Percentiles rank a stretch among this genome's conserved stretches.
These are phyloP conservation scores for Russula brevipes DNA, from an alignment of 768 basidiomycete species.

Conservation along the genomic window DNA sequence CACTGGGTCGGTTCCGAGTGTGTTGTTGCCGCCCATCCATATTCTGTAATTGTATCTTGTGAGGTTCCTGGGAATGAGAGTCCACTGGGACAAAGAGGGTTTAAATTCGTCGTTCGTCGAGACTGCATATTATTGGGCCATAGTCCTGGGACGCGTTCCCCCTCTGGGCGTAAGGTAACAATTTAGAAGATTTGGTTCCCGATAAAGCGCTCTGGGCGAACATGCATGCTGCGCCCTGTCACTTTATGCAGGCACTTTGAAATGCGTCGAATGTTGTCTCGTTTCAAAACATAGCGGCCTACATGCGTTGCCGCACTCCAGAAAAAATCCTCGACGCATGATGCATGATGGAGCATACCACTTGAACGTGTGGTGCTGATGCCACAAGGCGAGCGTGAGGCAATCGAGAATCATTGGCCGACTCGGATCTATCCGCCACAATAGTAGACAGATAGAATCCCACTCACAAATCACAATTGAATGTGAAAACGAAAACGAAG, in stretches of 20 bases:
- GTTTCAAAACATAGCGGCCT: background rate
- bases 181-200: background rate
- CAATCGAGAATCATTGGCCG: background rate
- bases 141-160: background rate
- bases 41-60: background rate
- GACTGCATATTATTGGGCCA: background rate
- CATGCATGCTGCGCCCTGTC: background rate
- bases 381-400: conserved; percentile 3
- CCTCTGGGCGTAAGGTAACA: conserved; percentile 6
- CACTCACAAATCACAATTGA: background rate
- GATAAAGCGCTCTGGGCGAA: background rate
- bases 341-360: background rate
- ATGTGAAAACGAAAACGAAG: no score
- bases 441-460: background rate
- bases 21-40: background rate
- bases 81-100: background rate
- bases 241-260: background rate
- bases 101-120: conserved; percentile 1
- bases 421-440: background rate
- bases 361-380: background rate
- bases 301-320: conserved; percentile 2
- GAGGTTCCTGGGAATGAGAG: conserved; percentile 1
- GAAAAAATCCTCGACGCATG: background rate
- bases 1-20: background rate
- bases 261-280: background rate